Conservation (phyloP, 805 yeast species). For the Wickerhamiella azyma region DNA sequence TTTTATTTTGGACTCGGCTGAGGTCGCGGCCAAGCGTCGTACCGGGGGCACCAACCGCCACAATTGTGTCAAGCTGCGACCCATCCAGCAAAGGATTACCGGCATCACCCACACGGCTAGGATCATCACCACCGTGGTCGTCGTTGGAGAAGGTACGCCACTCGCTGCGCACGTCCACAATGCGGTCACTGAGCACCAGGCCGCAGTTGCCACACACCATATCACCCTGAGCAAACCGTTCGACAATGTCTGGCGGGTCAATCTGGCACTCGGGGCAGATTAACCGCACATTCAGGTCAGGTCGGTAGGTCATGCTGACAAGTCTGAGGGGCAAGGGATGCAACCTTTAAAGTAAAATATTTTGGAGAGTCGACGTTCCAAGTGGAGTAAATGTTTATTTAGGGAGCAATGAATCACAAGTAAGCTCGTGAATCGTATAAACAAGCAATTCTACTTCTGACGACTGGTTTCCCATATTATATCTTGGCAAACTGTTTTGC, state of each 20-base stretch:
- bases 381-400: too few relatives aligned
- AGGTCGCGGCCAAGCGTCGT: conserved; percentile 78
- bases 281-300: conserved; percentile 65
- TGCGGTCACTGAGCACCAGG: conserved; percentile 75
- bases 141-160: conserved; percentile 98
- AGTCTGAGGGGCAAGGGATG: not conserved
- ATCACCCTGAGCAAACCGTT: conserved; percentile 93
- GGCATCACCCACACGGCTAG: conserved; percentile 98
- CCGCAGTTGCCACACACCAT: conserved; percentile 98
- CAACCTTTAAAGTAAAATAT: too few relatives aligned
- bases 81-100: conserved; percentile 84
- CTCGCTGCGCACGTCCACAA: conserved; percentile 91
- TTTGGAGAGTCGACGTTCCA: too few relatives aligned
- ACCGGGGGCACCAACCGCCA: conserved; percentile 76
- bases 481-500: too few relatives aligned
- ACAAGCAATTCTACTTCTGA: too few relatives aligned
- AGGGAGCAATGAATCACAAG: too few relatives aligned
- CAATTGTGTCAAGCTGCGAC: conserved; percentile 83
- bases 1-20: conserved; percentile 76
- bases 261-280: conserved; percentile 95
- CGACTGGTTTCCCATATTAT: too few relatives aligned
- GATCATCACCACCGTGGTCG: conserved; percentile 96
- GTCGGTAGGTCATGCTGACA: conserved; percentile 12
- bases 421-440: too few relatives aligned
- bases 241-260: conserved; percentile 89